Evolutionary conservation across 1,139 yeast genomes (phyloP), one percentile per base, ranked within the genome.

Genomic region (Magnusiomyces fungicola): DNA sequence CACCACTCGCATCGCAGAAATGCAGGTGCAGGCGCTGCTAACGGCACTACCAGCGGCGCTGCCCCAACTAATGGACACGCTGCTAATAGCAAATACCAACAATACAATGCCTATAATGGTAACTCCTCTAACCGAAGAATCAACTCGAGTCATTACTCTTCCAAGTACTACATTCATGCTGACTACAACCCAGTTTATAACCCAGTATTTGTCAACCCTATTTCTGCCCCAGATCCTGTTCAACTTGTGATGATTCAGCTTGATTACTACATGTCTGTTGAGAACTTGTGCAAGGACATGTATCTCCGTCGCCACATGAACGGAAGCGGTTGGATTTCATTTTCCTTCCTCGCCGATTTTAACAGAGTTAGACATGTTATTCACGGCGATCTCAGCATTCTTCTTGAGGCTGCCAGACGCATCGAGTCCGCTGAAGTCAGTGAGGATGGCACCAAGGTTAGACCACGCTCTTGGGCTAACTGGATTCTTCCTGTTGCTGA

Each of bases 221-320:
- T 41, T 22, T 45, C 49, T 9, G 47, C 56, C 47, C 67, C 64
- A 36, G 55, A 59, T 44, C 55, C 67, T 14, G 52, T 68, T 47
- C 58, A 60, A 38, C 52, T 64, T 44, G 61, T 69, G 34, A 61
- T 63, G 40, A 61, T 59, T 58, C 97, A 89, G 72, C 72, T 89
- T 52, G 92, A 87, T 64, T 92, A 90, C 71, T 92, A 92, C 68
- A 84, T 92, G 68, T 83, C 94, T 25, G 75, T 83, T 50, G 96
- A 89, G 61, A 92, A 92, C 69, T 75, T 92, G 67, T 75, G 86
- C 59, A 84, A 86, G 69, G 96, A 88, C 66, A 71, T 84, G 52
- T 87, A 69, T 64, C 72, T 88, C 64, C 79, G 96, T 66, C 78
- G 79, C 59, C 86, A 83, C 61, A 87, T 88, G 95, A 81, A 83